Evolutionary conservation across 768 basidiomycete species (phyloP), one percentile per base, ranked within the genome.

Genomic region (Lentinula guzmanii): DNA sequence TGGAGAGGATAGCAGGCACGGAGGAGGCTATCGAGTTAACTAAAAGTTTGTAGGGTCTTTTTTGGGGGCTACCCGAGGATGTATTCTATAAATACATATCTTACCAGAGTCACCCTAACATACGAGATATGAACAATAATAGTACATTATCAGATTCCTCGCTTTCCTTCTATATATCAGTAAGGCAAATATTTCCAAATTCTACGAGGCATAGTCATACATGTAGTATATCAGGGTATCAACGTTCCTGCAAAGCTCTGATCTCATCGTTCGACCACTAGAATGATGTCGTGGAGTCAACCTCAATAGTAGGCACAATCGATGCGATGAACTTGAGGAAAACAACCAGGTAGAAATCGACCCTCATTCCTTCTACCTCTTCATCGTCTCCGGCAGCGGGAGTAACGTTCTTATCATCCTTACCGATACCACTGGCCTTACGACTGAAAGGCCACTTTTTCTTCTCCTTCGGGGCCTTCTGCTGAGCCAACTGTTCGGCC

Each of bases 301-400:
- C 94, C 77, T 98, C 96, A 71, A 98, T 98, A 53, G 95, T 97
- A n/a, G 95, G 95, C 48, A 97, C 93, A 73, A 97, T 96, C 57
- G 91, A 93, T 10, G 94, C 94, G 70, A 98, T 97, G 76, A 98
- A 98, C 82, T 98, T 99, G 78, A 98, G 85, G 85, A 98, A 98
- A 59, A 94, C 95, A 68, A 97, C 93, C 55, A 97, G 84, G 73
- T 98, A 98, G 76, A 97, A 97, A 74, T 99, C 97, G 46, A 99
- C 97, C 37, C 95, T 82, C 83, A 99, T 88, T 39, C 95, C 95
- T 68, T 95, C 93, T 11, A 85, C 77, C 46, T 89, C 88, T 43
- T 93, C 86, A 3, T 87, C 90, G 1, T 83, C 84, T 3, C 75
- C 78, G 0, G 71, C 68, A 33, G 63, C 68, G 9, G 58, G 8